Conservation (phyloP, 306 rosid species). For the Rosa multiflora region DNA sequence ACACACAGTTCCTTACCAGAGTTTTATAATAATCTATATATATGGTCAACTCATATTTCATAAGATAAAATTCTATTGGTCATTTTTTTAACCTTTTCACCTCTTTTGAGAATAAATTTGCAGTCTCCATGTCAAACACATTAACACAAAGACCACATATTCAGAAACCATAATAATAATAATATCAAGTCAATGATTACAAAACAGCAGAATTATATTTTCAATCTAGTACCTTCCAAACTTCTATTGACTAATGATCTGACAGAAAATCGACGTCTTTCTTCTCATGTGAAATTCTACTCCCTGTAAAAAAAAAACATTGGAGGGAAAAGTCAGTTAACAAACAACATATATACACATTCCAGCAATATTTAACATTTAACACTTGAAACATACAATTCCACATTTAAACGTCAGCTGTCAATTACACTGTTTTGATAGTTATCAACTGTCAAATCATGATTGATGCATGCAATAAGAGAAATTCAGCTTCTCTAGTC, state of each 20-base stretch:
- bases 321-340: neutral
- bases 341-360: neutral
- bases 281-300: conserved; percentile 20
- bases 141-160: neutral
- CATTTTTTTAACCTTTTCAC: neutral
- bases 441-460: neutral
- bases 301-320: conserved; percentile 29
- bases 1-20: too few relatives aligned
- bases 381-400: neutral
- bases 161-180: too few relatives aligned
- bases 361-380: too few relatives aligned
- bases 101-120: neutral
- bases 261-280: conserved; percentile 14
- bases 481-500: neutral
- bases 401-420: too few relatives aligned
- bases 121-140: neutral
- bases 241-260: conserved; percentile 18
- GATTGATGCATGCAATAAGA: neutral
- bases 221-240: conserved; percentile 10
- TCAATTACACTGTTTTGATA: too few relatives aligned
- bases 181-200: neutral
- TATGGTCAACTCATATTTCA: too few relatives aligned
- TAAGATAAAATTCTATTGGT: too few relatives aligned
- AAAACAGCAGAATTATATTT: conserved; percentile 3
- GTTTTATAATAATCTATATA: too few relatives aligned